Evolutionary conservation across 331 rosid species (phyloP).

Genomic region (Erythrophleum ivorense): DNA sequence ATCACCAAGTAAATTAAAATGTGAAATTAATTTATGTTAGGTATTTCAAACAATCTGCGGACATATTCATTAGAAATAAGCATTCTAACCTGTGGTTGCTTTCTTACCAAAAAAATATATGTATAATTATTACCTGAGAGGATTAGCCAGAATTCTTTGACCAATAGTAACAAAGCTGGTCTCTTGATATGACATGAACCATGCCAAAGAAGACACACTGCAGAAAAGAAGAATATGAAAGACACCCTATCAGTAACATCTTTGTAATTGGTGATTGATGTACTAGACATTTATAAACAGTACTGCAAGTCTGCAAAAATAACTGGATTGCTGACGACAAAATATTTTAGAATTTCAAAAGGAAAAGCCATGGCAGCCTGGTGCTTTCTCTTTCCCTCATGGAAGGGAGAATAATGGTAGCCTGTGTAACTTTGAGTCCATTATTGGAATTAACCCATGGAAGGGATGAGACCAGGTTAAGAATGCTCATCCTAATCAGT

Average conservation of each 20-base stretch:
- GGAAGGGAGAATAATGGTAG: neutral
- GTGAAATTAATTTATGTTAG: constrained; percentile 5
- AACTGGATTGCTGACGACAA: neutral
- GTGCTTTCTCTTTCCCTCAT: neutral
- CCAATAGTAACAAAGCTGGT: constrained; percentile 99
- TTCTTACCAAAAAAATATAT: neutral
- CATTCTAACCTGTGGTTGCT: too few species aligned
- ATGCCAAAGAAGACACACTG: constrained; percentile 96
- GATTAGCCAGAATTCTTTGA: constrained; percentile 92
- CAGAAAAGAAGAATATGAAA: constrained; percentile 41
- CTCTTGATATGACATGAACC: constrained; percentile 99
- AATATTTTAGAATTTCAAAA: neutral
- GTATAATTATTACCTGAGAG: constrained; percentile 72
- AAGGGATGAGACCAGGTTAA: neutral
- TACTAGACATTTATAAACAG: neutral
- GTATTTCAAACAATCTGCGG: constrained; percentile 20
- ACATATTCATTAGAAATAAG: constrained; percentile 7
- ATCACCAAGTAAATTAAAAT: constrained; percentile 18
- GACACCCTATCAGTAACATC: constrained; percentile 31
- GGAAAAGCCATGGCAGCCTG: neutral
- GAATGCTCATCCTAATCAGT: neutral
- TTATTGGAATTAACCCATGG: neutral
- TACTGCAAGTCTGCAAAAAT: neutral
- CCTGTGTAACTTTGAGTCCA: neutral
- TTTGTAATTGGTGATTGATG: constrained; percentile 18